Base-by-base conservation (phyloP, 306 rosid species). In the Prunus armeniaca region DNA sequence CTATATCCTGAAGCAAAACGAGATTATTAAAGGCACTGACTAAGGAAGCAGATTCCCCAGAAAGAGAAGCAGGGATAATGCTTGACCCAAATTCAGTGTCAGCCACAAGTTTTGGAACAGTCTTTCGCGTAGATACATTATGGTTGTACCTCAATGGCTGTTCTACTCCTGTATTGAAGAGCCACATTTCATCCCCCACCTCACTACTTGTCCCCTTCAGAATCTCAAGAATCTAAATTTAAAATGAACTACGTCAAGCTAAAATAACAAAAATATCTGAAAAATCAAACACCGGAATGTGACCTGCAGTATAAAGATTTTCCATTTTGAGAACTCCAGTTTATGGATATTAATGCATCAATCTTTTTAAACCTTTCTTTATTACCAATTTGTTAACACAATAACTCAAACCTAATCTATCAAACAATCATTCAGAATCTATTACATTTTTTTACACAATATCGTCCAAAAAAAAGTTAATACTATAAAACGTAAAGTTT, bases 1-100 rank as follows among this genome's bases (percentile, higher is more conserved):
- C 81, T 74, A 93, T 83, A 82, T 90, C 96, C 64, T 73, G 91
- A 87, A 93, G 90, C 87, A 90, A 92, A 76, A 82, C 61, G 64
- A 93, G 87, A 75, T 87, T 88, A 82, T 83, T 81, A 72, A 87
- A 87, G 49, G 83, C 81, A 30, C 84, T 85, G 60, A 76, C 78
- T 77, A 91, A 72, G 77, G 87, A 85, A 81, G 88, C 65, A 61
- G 93, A 82, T 81, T 80, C 84, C 79, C 91, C 88, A 76, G 84
- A 86, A 86, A 71, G 83, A 38, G 89, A 74, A 78, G 80, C 80
- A 11, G 96, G 88, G 76, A 85, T 69, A 82, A 87, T 79, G 76
- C 79, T 84, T 72, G 82, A 83, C 82, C 90, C 93, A 79, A 84
- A 87, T 63, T 87, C 91, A 60, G 81, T 46, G 78, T 88, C 91